A percentile compares a stretch with the other conserved stretches of the same genome.
Conservation (phyloP, 768 basidiomycete species). For the Tubosaeta sp. region DNA sequence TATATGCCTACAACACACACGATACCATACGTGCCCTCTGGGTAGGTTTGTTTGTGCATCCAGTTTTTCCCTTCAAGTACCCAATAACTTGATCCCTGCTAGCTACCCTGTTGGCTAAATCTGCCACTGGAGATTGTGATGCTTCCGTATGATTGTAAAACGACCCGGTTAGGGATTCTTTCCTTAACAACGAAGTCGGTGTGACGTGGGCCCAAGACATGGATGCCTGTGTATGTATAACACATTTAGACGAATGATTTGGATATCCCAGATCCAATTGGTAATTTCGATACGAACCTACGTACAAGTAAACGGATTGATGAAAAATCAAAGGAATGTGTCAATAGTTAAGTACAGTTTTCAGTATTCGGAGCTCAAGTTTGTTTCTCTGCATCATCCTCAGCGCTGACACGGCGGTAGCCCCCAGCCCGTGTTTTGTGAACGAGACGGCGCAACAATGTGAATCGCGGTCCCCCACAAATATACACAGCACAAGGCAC, state of each 20-base stretch:
- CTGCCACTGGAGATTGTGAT: too few species aligned
- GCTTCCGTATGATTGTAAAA: too few species aligned
- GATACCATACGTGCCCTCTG: not conserved
- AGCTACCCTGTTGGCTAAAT: not conserved
- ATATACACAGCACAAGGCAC: constrained; percentile 42
- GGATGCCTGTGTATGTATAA: too few species aligned
- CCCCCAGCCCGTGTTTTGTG: constrained; percentile 31
- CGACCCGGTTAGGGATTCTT: too few species aligned
- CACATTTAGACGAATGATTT: too few species aligned
- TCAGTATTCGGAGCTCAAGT: not conserved
- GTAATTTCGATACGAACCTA: too few species aligned
- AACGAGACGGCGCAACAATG: constrained; percentile 37
- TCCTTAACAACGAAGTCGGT: too few species aligned
- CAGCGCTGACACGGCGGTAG: constrained; percentile 44
- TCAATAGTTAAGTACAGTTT: not conserved
- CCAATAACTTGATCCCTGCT: not conserved
- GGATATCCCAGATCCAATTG: too few species aligned
- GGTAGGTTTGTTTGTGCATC: not conserved
- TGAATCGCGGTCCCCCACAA: constrained; percentile 39
- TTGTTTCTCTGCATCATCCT: constrained; percentile 51
- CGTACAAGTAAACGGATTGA: not conserved
- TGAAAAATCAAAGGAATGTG: not conserved
- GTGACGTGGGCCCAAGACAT: too few species aligned
- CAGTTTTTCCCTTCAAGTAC: not conserved
- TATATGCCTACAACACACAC: not conserved